Evolutionary conservation across 768 basidiomycete species (phyloP).

Genomic region (Thelephora aurantiotincta): DNA sequence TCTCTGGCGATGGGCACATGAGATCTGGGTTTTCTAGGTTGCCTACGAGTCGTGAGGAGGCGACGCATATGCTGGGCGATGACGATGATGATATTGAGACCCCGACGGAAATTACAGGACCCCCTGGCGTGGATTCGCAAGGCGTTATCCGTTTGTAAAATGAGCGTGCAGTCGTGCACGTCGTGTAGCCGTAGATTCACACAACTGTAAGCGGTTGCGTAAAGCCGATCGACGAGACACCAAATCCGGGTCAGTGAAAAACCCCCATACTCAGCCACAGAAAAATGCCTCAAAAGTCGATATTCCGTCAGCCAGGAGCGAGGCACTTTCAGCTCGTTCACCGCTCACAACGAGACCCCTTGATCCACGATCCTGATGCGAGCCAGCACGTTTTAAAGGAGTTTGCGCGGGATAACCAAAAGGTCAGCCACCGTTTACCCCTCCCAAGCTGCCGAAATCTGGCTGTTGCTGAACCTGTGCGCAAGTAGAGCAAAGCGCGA

Average conservation of each 20-base stretch:
- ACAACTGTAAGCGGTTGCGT: too few relatives aligned
- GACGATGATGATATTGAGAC: too few relatives aligned
- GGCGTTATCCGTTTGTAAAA: too few relatives aligned
- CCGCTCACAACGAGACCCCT: conserved; percentile 88
- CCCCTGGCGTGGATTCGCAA: too few relatives aligned
- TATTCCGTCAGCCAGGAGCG: conserved; percentile 81
- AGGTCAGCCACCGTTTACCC: conserved; percentile 23
- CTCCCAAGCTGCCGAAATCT: background rate
- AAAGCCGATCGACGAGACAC: background rate
- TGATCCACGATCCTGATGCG: conserved; percentile 87
- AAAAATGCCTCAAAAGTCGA: conserved; percentile 64
- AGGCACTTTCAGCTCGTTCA: conserved; percentile 96
- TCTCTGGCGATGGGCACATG: background rate
- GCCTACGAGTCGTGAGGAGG: conserved; percentile 13
- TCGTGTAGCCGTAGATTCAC: too few relatives aligned
- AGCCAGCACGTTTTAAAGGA: conserved; percentile 81
- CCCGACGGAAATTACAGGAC: too few relatives aligned
- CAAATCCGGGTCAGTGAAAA: background rate
- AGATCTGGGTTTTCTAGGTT: conserved; percentile 14
- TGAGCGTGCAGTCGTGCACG: too few relatives aligned
- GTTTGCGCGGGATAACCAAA: conserved; percentile 64
- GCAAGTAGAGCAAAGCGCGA: conserved; percentile 58
- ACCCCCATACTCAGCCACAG: background rate
- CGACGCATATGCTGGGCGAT: conserved; percentile 11
- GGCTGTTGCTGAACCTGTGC: background rate